Percentiles rank a stretch among this genome's conserved stretches.
These are phyloP conservation scores for Paramyrothecium sp. DNA, from an alignment of 2,329 filamentous ascomycete genomes.

Conservation along the genomic window DNA sequence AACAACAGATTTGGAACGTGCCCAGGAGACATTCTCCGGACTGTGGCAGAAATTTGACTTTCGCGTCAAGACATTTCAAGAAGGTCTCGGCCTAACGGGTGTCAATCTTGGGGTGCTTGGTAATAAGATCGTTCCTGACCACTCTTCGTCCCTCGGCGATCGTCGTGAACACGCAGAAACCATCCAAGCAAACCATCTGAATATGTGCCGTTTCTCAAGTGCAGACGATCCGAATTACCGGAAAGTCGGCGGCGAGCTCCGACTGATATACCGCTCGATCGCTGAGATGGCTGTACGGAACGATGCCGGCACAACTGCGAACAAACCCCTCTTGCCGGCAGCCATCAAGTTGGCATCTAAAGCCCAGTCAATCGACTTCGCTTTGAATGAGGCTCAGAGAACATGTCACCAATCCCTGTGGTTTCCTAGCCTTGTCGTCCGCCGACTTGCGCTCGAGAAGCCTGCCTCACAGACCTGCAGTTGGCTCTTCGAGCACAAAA, in stretches of 20 bases:
- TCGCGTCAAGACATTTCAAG: slow-evolving; percentile 14
- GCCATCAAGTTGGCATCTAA: background rate
- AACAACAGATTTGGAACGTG: slow-evolving; percentile 10
- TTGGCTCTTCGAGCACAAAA: slow-evolving; percentile 3
- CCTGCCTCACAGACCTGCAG: slow-evolving; percentile 1
- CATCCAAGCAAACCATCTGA: slow-evolving; percentile 10
- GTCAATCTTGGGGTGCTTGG: slow-evolving; percentile 7
- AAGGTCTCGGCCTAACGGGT: slow-evolving; percentile 4
- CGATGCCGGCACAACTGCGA: background rate
- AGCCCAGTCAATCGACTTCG: background rate
- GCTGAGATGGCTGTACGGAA: background rate
- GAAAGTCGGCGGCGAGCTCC: slow-evolving; percentile 11
- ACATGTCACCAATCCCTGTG: slow-evolving; percentile 2
- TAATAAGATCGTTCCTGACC: slow-evolving; percentile 11
- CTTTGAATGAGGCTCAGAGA: background rate
- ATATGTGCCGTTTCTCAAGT: slow-evolving; percentile 7
- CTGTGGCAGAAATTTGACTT: slow-evolving; percentile 10
- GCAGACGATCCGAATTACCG: slow-evolving; percentile 6
- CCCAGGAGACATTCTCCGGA: slow-evolving; percentile 9
- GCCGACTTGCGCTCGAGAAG: background rate
- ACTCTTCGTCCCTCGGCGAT: slow-evolving; percentile 9
- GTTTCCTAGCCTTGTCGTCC: slow-evolving; percentile 6
- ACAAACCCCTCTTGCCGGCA: background rate
- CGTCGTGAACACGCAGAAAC: slow-evolving; percentile 11
- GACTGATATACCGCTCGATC: background rate